Conservation (phyloP, 345 rosid species). For the Zanthoxylum bungeanum region DNA sequence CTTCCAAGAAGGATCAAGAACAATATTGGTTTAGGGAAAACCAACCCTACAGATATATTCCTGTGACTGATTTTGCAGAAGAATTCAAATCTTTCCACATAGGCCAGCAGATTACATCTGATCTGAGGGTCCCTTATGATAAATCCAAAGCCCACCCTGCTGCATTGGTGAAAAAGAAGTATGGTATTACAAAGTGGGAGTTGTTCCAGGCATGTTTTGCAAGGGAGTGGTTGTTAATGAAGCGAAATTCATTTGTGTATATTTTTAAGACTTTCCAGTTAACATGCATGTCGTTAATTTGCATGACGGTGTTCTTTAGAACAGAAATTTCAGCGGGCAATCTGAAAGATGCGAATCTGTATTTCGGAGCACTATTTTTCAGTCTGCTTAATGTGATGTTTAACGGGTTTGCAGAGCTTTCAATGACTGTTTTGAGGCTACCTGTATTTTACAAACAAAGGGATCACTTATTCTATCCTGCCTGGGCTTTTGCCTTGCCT, state of each 20-base stretch:
- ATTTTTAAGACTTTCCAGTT: slow-evolving; percentile 60
- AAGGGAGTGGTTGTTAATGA: slow-evolving; percentile 74
- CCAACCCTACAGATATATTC: slow-evolving; percentile 44
- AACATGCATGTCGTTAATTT: slow-evolving; percentile 47
- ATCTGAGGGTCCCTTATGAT: slow-evolving; percentile 53
- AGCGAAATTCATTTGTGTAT: slow-evolving; percentile 52
- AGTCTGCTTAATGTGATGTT: slow-evolving; percentile 57
- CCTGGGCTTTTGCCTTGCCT: slow-evolving; percentile 72
- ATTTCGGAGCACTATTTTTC: slow-evolving; percentile 58
- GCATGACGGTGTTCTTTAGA: slow-evolving; percentile 52
- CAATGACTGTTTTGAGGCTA: slow-evolving; percentile 57
- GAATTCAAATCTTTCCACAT: slow-evolving; percentile 50
- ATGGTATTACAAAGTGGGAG: slow-evolving; percentile 64
- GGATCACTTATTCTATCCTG: slow-evolving; percentile 60
- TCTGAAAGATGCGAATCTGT: slow-evolving; percentile 41
- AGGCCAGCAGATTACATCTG: slow-evolving; percentile 44
- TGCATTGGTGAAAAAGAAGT: slow-evolving; percentile 61
- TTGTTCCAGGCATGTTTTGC: slow-evolving; percentile 64
- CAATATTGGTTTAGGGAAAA: slow-evolving; percentile 63
- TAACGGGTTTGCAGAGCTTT: slow-evolving; percentile 62
- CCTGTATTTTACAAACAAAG: slow-evolving; percentile 77
- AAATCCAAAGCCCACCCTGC: slow-evolving; percentile 56
- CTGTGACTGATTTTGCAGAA: slow-evolving; percentile 43
- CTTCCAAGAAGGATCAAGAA: slow-evolving; percentile 75
- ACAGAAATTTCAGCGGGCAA: slow-evolving; percentile 53